Evolutionary conservation across 2,329 filamentous ascomycete species (phyloP).

Genomic region (Penicillium sp.): DNA sequence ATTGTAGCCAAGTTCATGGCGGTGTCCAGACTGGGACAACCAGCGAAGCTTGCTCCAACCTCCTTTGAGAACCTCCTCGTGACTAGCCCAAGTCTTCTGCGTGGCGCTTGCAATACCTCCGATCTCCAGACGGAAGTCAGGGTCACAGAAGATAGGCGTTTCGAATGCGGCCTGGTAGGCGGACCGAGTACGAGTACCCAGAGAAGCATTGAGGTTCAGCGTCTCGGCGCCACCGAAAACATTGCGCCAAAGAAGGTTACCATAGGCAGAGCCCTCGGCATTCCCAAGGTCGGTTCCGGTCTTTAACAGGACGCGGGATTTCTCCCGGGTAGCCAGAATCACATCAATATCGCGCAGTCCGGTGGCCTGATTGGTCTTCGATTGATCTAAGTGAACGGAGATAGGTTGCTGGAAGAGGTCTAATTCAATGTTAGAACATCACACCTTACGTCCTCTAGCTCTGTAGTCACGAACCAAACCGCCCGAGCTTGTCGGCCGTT

Average conservation of each 20-base stretch:
- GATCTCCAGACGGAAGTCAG: conserved; percentile 73
- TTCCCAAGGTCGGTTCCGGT: conserved; percentile 94
- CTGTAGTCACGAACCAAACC: conserved; percentile 64
- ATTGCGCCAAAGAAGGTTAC: conserved; percentile 83
- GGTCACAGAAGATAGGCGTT: conserved; percentile 78
- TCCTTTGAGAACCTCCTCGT: conserved; percentile 84
- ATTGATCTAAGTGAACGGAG: conserved; percentile 76
- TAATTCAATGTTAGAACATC: conserved; percentile 37
- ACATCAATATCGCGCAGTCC: conserved; percentile 71
- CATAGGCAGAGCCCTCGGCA: conserved; percentile 88
- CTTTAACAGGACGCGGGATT: conserved; percentile 80
- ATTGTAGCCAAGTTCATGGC: conserved; percentile 76
- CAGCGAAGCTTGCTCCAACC: conserved; percentile 74
- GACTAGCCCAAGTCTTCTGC: conserved; percentile 87
- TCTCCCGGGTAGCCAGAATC: conserved; percentile 73
- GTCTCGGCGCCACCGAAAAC: conserved; percentile 92
- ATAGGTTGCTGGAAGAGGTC: conserved; percentile 86
- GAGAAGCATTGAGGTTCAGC: conserved; percentile 78
- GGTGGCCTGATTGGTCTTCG: conserved; percentile 66
- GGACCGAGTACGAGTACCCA: conserved; percentile 86
- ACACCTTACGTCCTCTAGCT: not conserved
- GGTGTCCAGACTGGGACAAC: conserved; percentile 62
- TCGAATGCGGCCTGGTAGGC: conserved; percentile 86
- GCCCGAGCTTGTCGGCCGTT: conserved; percentile 70
- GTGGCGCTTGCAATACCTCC: conserved; percentile 81